Conservation (phyloP, 2,329 filamentous ascomycete species). For the Cercospora janseana region DNA sequence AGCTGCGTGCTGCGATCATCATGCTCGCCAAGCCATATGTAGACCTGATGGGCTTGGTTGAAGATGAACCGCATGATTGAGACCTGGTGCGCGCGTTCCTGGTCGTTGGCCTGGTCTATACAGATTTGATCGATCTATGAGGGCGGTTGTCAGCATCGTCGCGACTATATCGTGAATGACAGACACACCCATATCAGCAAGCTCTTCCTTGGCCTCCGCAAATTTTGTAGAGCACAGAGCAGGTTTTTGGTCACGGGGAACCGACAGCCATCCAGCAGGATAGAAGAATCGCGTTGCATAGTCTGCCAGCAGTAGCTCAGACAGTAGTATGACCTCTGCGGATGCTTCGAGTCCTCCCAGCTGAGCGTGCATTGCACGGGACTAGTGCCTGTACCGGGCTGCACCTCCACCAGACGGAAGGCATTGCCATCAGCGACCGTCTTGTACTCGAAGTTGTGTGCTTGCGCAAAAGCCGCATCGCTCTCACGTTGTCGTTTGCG, state of each 20-base stretch:
- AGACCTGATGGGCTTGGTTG: slow-evolving; percentile 28
- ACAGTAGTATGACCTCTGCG: slow-evolving; percentile 27
- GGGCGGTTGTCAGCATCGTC: background rate
- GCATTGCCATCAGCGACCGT: slow-evolving; percentile 32
- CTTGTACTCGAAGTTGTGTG: slow-evolving; percentile 25
- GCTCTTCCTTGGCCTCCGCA: slow-evolving; percentile 30
- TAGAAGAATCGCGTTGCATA: slow-evolving; percentile 25
- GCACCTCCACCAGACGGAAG: slow-evolving; percentile 31
- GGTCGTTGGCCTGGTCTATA: slow-evolving; percentile 38
- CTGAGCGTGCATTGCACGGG: slow-evolving; percentile 28
- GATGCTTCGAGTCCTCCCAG: slow-evolving; percentile 29
- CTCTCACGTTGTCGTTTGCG: slow-evolving; percentile 25
- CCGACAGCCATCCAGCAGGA: slow-evolving; percentile 33
- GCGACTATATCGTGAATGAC: background rate
- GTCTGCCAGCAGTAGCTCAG: slow-evolving; percentile 35
- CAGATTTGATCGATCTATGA: slow-evolving; percentile 31
- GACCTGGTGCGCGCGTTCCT: slow-evolving; percentile 38
- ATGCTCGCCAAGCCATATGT: slow-evolving; percentile 34
- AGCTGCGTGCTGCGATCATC: slow-evolving; percentile 31
- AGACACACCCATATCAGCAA: slow-evolving; percentile 34
- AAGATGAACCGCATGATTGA: slow-evolving; percentile 40
- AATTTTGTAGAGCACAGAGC: slow-evolving; percentile 26
- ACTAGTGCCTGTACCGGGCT: slow-evolving; percentile 26
- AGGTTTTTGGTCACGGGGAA: slow-evolving; percentile 35
- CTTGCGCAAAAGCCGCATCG: slow-evolving; percentile 21